phyloP scores from a whole-genome alignment of 192 early-diverging fungal species.

The Entomortierella beljakovae region DNA sequence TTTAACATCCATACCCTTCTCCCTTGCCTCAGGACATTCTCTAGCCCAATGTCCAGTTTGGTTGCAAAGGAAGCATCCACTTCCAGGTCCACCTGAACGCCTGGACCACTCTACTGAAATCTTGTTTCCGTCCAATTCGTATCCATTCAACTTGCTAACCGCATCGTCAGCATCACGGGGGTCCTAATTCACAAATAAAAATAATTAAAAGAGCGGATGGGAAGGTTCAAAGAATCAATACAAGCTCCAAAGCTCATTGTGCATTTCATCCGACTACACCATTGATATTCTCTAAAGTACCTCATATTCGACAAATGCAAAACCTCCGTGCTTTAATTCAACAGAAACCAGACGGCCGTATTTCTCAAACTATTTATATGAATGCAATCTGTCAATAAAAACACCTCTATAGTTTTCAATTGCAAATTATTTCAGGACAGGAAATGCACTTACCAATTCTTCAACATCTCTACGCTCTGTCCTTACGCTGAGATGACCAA shows the following conservation, averaged over 20 bases:
- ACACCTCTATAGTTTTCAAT: neutral
- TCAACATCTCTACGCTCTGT: slow-evolving; percentile 66
- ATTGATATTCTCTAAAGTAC: slow-evolving; percentile 16
- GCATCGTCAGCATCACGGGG: slow-evolving; percentile 66
- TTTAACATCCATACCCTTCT: slow-evolving; percentile 67
- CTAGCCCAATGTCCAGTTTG: slow-evolving; percentile 66
- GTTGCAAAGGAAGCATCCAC: slow-evolving; percentile 66
- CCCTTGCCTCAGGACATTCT: slow-evolving; percentile 63
- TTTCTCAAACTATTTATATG: slow-evolving; percentile 63
- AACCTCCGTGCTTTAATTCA: slow-evolving; percentile 65
- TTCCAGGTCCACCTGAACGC: slow-evolving; percentile 61
- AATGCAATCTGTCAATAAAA: neutral
- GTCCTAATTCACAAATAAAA: too few relatives aligned
- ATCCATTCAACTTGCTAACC: slow-evolving; percentile 62
- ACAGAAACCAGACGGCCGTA: slow-evolving; percentile 62
- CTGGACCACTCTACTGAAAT: slow-evolving; percentile 64
- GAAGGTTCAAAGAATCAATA: neutral
- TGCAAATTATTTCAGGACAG: neutral
- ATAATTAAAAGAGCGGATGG: neutral
- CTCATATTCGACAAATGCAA: slow-evolving; percentile 68
- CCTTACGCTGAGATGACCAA: slow-evolving; percentile 61
- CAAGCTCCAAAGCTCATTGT: neutral
- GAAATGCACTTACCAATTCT: slow-evolving; percentile 53
- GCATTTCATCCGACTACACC: neutral
- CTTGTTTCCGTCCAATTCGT: slow-evolving; percentile 60